A percentile compares a stretch with the other conserved stretches of the same genome.
Evolutionary conservation across 768 basidiomycete species (phyloP).

Genomic region (Suillus americanus): DNA sequence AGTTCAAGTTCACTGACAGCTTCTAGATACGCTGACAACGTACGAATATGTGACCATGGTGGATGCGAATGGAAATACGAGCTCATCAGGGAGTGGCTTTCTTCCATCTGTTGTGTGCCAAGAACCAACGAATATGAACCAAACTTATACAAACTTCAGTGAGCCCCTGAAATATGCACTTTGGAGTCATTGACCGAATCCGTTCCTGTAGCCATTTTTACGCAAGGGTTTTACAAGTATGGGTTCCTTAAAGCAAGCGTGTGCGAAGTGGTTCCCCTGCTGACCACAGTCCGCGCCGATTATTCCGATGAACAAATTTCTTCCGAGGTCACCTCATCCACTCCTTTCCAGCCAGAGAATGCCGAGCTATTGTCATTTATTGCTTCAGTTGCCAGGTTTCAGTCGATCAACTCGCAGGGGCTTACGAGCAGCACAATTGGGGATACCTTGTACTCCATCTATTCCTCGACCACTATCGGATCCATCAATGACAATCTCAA

Average conservation of each 20-base stretch:
- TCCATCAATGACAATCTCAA: neutral
- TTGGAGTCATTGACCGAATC: neutral
- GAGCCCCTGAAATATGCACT: neutral
- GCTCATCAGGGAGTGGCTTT: conserved; percentile 1
- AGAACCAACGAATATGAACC: neutral
- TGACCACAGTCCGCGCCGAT: neutral
- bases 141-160: conserved; percentile 3
- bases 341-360: conserved; percentile 1
- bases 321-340: neutral
- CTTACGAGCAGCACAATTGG: neutral
- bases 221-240: conserved; percentile 8
- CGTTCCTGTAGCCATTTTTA: conserved; percentile 5
- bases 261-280: conserved; percentile 2
- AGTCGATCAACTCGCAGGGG: neutral
- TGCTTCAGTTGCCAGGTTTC: conserved; percentile 7
- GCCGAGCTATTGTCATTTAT: conserved; percentile 13
- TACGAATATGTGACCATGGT: conserved; percentile 8
- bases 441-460: neutral
- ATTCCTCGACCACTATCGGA: neutral
- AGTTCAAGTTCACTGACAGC: neutral
- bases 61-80: neutral
- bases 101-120: conserved; percentile 13
- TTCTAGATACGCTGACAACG: neutral
- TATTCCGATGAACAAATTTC: conserved; percentile 3
- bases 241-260: conserved; percentile 6